Evolutionary conservation across 257 asterid genomes (phyloP), one percentile per base, ranked within the genome.

Genomic region (Ilex asprella): DNA sequence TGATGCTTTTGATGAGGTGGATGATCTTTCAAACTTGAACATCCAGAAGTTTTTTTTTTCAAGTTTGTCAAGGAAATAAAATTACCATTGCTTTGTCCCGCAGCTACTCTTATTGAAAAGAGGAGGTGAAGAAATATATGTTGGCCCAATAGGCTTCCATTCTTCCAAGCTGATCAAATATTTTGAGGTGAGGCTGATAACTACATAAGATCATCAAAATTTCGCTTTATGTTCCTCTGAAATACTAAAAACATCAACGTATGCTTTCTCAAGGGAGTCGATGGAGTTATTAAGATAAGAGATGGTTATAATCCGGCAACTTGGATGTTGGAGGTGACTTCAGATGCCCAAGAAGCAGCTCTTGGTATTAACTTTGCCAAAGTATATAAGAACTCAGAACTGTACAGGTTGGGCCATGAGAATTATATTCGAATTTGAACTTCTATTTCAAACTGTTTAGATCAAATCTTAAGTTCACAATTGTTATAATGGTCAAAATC

Each of bases 261-360:
- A 21, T 21, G 27, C 27, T 6, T 41, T 11, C 12, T 41, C 47
- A 41, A 86, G 91, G 85, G 60, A 11, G 74, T 83, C 5, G 64
- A 72, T 4, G 91, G 97, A 59, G 70, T 83, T 27, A 57, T 58
- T 2, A 80, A 72, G 67, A 78, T 90, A 29, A 80, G 58, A 59
- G 96, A 87, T 9, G 87, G 92, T 16, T 79, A 84, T 50, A 91
- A 91, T 64, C 97, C 96, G 15, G 96, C 97, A 2, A 85, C 97
- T 21, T 21, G 27, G 27, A 21, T 21, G 27, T 21, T 21, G 27
- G 27, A 21, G 27, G 27, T 21, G 27, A 80, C 91, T 66, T 75
- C 95, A 8, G 12, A 73, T 32, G 65, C 79, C n/a, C 87, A 83
- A 75, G 97, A 87, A 79, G 77, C 74, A 61, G 72, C 69, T 39